Evolutionary conservation across 1,139 yeast genomes (phyloP), one percentile per base, ranked within the genome.

Genomic region (Ogataea hybrid): DNA sequence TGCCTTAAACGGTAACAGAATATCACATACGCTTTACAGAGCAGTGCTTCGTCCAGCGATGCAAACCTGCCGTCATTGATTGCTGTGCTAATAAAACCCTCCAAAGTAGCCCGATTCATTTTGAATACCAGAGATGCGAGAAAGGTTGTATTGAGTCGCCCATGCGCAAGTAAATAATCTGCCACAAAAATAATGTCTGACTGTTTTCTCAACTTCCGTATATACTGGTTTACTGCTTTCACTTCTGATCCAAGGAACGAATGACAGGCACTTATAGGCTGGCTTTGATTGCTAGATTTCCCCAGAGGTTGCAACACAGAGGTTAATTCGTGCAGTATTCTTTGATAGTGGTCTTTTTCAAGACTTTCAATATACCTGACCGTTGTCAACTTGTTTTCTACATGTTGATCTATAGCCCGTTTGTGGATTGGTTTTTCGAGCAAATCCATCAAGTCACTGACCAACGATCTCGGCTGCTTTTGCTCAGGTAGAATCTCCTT

Each of bases 1-100:
- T 51, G 50, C 32, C 50, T 51, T 33, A 49, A 54, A 10, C 59
- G 47, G 8, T 56, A 53, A 2, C 56, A 48, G 11, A 58, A 25
- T 0, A 52, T 43, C 21, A 59, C 43, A 28, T 48, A 48, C 16
- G 50, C 42, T 18, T 51, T 44, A 2, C 54, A 45, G 7, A 22
- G 9, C 8, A 35, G 15, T 18, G 21, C 6, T 18, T 18, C 8
- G 8, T 18, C 8, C 21, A 18, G 8, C 21, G 21, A 18, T 2
- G 21, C 8, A 7, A 18, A 18, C 8, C 21, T 18, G 21, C 21
- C 3, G 21, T 18, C 21, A 18, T 6, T 18, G 8, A 18, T 18
- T 18, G 21, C 7, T 6, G 27, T 16, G 3, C 18, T 21, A 23
- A 15, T 9, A 23, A 33, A 18, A 16, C 12, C 11, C 11, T 14